These are phyloP conservation scores for Kuraishia piskuri DNA, from an alignment of 805 yeast species.

Conservation along the genomic window DNA sequence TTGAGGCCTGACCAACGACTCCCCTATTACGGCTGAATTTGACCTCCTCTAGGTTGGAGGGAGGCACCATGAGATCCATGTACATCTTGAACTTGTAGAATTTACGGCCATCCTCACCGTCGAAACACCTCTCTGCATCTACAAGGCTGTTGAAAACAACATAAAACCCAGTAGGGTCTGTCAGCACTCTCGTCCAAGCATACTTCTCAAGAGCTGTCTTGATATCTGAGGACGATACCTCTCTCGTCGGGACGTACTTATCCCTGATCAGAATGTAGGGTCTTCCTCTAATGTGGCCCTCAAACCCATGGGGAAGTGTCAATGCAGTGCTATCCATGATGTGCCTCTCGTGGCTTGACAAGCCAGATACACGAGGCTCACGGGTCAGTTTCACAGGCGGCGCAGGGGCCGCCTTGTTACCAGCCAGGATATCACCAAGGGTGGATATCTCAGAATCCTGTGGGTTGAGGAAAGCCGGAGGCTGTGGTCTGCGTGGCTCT, in stretches of 20 bases:
- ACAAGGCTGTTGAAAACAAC: conserved; percentile 53
- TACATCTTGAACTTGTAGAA: conserved; percentile 38
- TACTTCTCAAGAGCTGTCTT: conserved; percentile 50
- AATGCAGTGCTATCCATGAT: conserved; percentile 16
- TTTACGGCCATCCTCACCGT: conserved; percentile 48
- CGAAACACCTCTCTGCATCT: conserved; percentile 54
- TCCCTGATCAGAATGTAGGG: conserved; percentile 51
- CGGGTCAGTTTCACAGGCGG: background rate
- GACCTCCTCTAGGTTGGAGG: conserved; percentile 22
- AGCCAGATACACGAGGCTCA: conserved; percentile 1
- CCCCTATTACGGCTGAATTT: conserved; percentile 19
- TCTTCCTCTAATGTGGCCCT: conserved; percentile 40
- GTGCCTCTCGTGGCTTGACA: conserved; percentile 23
- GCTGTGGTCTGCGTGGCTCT: background rate
- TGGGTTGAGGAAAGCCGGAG: background rate
- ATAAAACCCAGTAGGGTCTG: conserved; percentile 60
- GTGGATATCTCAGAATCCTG: background rate
- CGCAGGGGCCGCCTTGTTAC: background rate
- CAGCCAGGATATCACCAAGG: background rate
- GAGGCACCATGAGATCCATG: conserved; percentile 53
- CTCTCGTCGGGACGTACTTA: conserved; percentile 37
- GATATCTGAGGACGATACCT: conserved; percentile 46
- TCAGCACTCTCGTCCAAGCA: conserved; percentile 57
- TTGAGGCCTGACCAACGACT: conserved; percentile 50
- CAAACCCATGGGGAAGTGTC: conserved; percentile 39